Base-by-base conservation (phyloP, 1,284 basidiomycete genomes). In the Takashimella tepidaria region DNA sequence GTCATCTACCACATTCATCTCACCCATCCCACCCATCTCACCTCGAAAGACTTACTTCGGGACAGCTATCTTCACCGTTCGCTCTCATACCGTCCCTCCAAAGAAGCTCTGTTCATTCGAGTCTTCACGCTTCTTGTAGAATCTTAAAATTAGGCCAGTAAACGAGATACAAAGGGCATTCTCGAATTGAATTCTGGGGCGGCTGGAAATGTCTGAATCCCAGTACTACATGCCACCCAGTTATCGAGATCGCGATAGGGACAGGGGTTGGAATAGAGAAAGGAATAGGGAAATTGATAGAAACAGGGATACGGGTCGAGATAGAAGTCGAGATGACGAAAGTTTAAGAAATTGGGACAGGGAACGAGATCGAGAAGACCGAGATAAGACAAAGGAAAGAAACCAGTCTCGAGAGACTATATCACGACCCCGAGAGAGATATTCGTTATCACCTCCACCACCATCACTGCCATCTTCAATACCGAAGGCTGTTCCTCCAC, bases 211-310 rank as follows among this genome's bases (percentile, higher is more conserved):
- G 55, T 53, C 55, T 21, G 51, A 57, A 43, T 54, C 47, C 22
- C 52, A 44, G 13, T 57, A 57, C 46, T 57, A 57, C 56, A 54
- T 57, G 56, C 56, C 56, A 44, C 55, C 55, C 6, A 48, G 50
- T 12, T 47, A 42, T 10, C 27, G 23, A 13, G 26, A 41, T 4
- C 47, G 48, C 16, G 47, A 50, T 19, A n/a, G 31, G 11, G 45
- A 31, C 50, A 4, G 21, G 2, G 43, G 37, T n/a, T n/a, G n/a
- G n/a, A n/a, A n/a, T n/a, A n/a, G n/a, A n/a, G n/a, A n/a, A n/a
- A n/a, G n/a, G n/a, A n/a, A n/a, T n/a, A n/a, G n/a, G n/a, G n/a
- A n/a, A n/a, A n/a, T n/a, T n/a, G n/a, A n/a, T n/a, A n/a, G n/a
- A n/a, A n/a, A n/a, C n/a, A n/a, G n/a, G n/a, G n/a, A n/a, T n/a